Conservation (phyloP, 164 flowering plant species). For the Magnolia kwangsiensis region DNA sequence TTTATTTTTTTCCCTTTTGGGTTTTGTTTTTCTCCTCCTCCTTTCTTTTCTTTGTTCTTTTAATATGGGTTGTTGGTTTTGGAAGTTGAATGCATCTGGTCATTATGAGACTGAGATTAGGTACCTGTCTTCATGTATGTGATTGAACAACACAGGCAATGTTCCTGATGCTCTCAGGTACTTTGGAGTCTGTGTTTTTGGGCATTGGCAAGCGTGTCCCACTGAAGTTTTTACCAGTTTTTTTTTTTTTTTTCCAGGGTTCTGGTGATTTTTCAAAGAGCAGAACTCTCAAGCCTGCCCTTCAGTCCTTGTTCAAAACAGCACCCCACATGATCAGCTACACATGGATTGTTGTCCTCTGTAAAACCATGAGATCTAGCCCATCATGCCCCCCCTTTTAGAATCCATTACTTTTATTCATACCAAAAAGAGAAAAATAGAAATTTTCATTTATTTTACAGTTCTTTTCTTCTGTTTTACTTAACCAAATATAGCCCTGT, state of each 20-base stretch:
- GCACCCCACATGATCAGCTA: slow-evolving; percentile 14
- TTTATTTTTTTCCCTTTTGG: slow-evolving; percentile 23
- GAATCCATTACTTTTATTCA: neutral
- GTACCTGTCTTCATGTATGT: neutral
- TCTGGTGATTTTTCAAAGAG: slow-evolving; percentile 13
- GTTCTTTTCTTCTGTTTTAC: neutral
- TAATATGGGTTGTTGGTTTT: neutral
- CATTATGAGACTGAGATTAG: neutral
- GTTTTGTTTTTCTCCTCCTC: slow-evolving; percentile 19
- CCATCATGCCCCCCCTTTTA: neutral
- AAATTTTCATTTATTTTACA: neutral
- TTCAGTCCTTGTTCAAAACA: slow-evolving; percentile 6
- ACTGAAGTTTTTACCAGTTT: slow-evolving; percentile 19
- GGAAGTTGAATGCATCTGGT: neutral
- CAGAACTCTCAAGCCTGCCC: slow-evolving; percentile 11
- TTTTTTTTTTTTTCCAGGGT: slow-evolving; percentile 13
- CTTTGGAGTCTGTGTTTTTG: slow-evolving; percentile 34
- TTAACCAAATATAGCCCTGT: neutral
- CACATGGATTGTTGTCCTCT: slow-evolving; percentile 13
- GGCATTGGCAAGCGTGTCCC: slow-evolving; percentile 22
- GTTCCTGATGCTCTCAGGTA: neutral
- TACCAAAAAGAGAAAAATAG: neutral
- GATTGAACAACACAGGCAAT: slow-evolving; percentile 1
- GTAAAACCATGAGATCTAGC: slow-evolving; percentile 3
- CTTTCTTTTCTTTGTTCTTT: slow-evolving; percentile 12